Percentiles rank a stretch among this genome's conserved stretches.
Evolutionary conservation across 2,329 filamentous ascomycete genomes (phyloP).

Genomic region (Pseudogymnoascus pannorum): DNA sequence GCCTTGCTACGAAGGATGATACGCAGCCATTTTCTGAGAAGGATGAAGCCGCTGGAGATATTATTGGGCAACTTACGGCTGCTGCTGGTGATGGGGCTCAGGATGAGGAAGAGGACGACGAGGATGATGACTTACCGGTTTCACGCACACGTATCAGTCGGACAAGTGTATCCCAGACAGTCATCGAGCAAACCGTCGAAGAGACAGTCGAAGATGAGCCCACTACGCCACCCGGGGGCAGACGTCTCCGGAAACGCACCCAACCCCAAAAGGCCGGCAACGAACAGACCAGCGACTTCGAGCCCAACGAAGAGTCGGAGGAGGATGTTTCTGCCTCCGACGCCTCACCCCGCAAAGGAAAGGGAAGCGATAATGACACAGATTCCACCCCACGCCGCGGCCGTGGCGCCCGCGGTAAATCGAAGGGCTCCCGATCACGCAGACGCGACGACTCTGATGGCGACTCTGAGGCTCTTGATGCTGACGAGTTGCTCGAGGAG

Average conservation of each 20-base stretch:
- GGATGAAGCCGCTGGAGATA: constrained; percentile 10
- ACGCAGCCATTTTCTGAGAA: neutral
- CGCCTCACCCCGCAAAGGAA: constrained; percentile 29
- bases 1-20: constrained; percentile 20
- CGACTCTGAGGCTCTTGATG: constrained; percentile 49
- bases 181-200: constrained; percentile 19
- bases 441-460: constrained; percentile 46
- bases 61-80: constrained; percentile 10
- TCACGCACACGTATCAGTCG: constrained; percentile 38
- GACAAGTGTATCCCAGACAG: constrained; percentile 21
- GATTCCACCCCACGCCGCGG: constrained; percentile 44
- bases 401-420: constrained; percentile 35
- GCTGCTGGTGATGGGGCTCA: constrained; percentile 14
- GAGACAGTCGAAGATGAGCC: constrained; percentile 43
- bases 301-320: constrained; percentile 36
- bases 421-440: constrained; percentile 40
- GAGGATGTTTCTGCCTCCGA: constrained; percentile 39
- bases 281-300: constrained; percentile 29
- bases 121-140: constrained; percentile 28
- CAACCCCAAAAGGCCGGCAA: constrained; percentile 19
- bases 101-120: constrained; percentile 25
- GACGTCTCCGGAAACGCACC: neutral
- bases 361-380: constrained; percentile 37
- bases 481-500: constrained; percentile 60
- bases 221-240: constrained; percentile 24